Conservation (phyloP, 257 asterid species). For the Jaltomata sinuosa region DNA sequence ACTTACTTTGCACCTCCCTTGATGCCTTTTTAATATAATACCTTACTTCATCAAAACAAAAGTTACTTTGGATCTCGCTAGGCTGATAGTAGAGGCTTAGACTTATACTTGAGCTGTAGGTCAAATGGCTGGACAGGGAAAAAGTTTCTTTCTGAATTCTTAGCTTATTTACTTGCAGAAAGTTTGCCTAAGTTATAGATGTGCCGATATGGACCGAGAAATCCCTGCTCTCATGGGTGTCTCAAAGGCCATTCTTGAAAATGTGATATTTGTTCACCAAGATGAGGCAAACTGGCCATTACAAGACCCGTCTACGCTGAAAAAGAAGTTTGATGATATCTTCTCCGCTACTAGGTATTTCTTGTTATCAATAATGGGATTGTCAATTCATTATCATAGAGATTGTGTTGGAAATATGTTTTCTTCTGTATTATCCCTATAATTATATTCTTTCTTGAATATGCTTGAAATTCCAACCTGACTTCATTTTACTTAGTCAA, state of each 20-base stretch:
- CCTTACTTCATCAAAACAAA: no score
- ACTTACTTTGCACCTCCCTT: no score
- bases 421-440: not conserved
- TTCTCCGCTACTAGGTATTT: conserved; percentile 93
- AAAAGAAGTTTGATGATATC: conserved; percentile 94
- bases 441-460: not conserved
- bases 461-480: not conserved
- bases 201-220: conserved; percentile 99
- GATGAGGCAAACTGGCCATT: conserved; percentile 99
- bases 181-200: conserved; percentile 94
- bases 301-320: conserved; percentile 86
- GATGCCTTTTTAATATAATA: no score
- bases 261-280: conserved; percentile 96
- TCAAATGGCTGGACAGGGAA: not conserved
- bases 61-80: not conserved
- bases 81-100: not conserved
- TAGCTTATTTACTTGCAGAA: conserved; percentile 56
- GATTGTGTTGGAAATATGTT: not conserved
- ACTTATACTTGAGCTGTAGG: not conserved
- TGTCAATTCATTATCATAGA: not conserved
- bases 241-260: conserved; percentile 93
- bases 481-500: not conserved
- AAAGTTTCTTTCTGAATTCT: conserved; percentile 9
- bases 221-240: conserved; percentile 99
- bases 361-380: not conserved